A percentile compares a stretch with the other conserved stretches of the same genome.
Evolutionary conservation across 805 yeast genomes (phyloP).

Genomic region (Wickerhamomyces chaumierensis): DNA sequence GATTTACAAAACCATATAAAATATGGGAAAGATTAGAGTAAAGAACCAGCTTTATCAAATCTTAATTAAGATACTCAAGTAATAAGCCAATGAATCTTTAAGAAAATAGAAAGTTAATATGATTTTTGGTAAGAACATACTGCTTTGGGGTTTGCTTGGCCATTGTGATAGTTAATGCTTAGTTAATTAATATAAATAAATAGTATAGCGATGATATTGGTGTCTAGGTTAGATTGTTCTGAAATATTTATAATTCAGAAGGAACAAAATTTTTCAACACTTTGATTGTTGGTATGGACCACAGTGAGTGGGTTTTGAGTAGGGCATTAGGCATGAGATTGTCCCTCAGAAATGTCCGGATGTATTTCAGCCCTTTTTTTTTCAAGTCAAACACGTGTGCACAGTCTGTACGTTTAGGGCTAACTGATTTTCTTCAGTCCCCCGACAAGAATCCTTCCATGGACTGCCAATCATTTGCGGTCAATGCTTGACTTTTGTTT

Average conservation of each 20-base stretch:
- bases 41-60: constrained; percentile 5
- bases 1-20: not conserved
- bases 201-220: too few species aligned
- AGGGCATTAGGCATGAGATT: too few species aligned
- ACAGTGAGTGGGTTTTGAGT: not conserved
- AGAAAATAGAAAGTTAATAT: not conserved
- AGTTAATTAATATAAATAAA: too few species aligned
- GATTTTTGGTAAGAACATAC: constrained; percentile 11
- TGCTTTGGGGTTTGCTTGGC: constrained; percentile 22
- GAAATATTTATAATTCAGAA: not conserved
- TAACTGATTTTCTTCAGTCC: too few species aligned
- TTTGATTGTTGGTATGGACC: not conserved
- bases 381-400: too few species aligned
- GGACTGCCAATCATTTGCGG: too few species aligned
- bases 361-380: too few species aligned
- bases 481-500: too few species aligned
- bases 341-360: too few species aligned
- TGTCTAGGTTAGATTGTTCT: not conserved
- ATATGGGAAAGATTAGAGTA: constrained; percentile 7
- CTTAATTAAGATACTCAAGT: constrained; percentile 11
- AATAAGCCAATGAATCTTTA: constrained; percentile 1
- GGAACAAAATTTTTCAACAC: not conserved
- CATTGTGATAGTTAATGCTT: constrained; percentile 7
- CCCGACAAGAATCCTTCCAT: too few species aligned
- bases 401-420: too few species aligned